Base-by-base conservation (phyloP, 441 rosid genomes). In the Populus hybrid region DNA sequence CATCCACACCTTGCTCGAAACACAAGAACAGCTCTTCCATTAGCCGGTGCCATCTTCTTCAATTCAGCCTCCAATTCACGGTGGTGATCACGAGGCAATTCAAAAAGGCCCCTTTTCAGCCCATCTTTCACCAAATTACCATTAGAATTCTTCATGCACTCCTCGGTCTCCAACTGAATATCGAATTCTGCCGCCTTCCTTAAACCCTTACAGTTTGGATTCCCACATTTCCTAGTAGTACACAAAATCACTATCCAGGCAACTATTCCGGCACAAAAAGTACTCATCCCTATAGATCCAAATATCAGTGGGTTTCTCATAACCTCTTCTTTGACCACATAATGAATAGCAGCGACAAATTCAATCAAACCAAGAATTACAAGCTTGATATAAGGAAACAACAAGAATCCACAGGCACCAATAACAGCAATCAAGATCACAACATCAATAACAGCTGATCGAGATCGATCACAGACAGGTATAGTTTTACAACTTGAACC, bases 1-100 rank as follows among this genome's bases (percentile, higher is more conserved):
- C 98, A 95, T 24, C 98, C 98, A 67, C 97, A 95, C 79, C 90
- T 87, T 1, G 97, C 97, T 68, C 93, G 87, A 72, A 93, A 91
- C 74, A 93, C 79, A 7, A 95, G 90, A 79, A 95, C 98, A 0
- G 97, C 97, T 53, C 97, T 83, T 0, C 98, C 98, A 76, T 95
- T 95, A 5, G 88, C 86, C 0, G 98, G 98, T 5, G 98, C 94
- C 94, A 93, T 90, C 94, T 90, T 95, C 92, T 89, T 95, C 69
- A 95, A 75, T 85, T 93, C 94, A 1, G 94, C 92, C 83, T 93
- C 92, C 69, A 93, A 79, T 81, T 91, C 93, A 24, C 91, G 86
- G 68, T 93, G 96, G 72, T 90, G 98, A 66, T 95, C 89, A 19
- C 87, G 88, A 7, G 90, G 94, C 87, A 91, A 80, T 81, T 93